phyloP scores from a whole-genome alignment of 352 stramenopile species.

The Globisporangium paddicum region DNA sequence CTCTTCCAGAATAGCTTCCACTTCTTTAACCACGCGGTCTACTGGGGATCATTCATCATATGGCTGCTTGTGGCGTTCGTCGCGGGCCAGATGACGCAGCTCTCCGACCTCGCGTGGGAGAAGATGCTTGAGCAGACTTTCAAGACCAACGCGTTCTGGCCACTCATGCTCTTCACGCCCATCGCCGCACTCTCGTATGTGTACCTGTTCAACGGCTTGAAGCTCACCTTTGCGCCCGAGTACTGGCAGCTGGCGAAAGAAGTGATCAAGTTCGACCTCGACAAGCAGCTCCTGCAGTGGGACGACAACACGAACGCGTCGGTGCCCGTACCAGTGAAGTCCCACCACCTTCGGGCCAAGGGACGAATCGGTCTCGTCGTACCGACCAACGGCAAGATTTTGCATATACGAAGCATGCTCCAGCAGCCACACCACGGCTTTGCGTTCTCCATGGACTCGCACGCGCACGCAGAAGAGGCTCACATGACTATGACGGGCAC shows the following conservation, averaged over 20 bases:
- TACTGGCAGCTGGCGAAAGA: conserved; percentile 82
- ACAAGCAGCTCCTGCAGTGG: conserved; percentile 50
- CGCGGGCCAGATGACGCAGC: conserved; percentile 36
- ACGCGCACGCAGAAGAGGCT: conserved; percentile 47
- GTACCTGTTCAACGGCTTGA: conserved; percentile 49
- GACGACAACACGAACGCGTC: conserved; percentile 58
- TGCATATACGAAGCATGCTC: conserved; percentile 12
- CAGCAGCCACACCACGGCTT: conserved; percentile 58
- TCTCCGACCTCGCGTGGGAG: conserved; percentile 75
- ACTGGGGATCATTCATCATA: conserved; percentile 48
- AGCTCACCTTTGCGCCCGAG: conserved; percentile 59
- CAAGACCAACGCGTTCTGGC: conserved; percentile 45
- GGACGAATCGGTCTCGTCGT: conserved; percentile 31
- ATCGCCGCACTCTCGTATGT: conserved; percentile 45
- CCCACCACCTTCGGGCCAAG: conserved; percentile 5
- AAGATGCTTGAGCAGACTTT: conserved; percentile 67
- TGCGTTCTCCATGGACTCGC: conserved; percentile 63
- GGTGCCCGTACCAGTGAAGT: conserved; percentile 37
- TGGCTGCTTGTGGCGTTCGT: conserved; percentile 63
- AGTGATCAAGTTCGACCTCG: conserved; percentile 60
- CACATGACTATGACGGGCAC: conserved; percentile 43
- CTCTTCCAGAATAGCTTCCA: conserved; percentile 79
- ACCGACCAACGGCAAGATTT: conserved; percentile 24
- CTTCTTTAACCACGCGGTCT: conserved; percentile 62
- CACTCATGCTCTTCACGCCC: conserved; percentile 49